A percentile compares a stretch with the other conserved stretches of the same genome.
These are phyloP conservation scores for Ceriops tagal DNA, from an alignment of 345 rosid genomes.

Conservation along the genomic window DNA sequence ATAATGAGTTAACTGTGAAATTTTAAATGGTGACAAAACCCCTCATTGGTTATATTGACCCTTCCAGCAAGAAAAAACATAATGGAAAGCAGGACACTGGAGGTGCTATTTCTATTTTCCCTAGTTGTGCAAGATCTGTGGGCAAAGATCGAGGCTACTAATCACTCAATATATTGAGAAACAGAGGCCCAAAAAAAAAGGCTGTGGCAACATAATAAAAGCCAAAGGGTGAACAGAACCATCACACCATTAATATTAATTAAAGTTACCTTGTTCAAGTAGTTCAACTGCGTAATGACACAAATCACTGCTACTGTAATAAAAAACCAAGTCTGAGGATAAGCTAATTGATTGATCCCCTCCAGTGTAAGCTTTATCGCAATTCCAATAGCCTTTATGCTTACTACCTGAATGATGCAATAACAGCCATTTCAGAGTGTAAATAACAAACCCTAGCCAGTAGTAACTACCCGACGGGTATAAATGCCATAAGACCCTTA, in stretches of 20 bases:
- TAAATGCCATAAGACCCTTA: neutral
- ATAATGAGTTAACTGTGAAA: too few species aligned
- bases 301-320: constrained; percentile 75
- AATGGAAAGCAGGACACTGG: too few species aligned
- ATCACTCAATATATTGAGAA: too few species aligned
- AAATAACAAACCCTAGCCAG: neutral
- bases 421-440: neutral
- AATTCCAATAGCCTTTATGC: constrained; percentile 94
- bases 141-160: too few species aligned
- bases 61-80: too few species aligned
- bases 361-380: constrained; percentile 86
- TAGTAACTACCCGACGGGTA: neutral
- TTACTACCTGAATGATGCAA: constrained; percentile 56
- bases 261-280: constrained; percentile 70
- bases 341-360: constrained; percentile 72
- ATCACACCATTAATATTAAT: neutral
- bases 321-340: constrained; percentile 91
- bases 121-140: too few species aligned
- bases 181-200: too few species aligned
- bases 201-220: neutral
- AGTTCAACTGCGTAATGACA: constrained; percentile 81
- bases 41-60: too few species aligned
- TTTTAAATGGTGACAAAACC: too few species aligned
- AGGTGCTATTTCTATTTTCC: too few species aligned
- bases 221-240: neutral